phyloP scores from a whole-genome alignment of 257 asterid species.

The Solanum bukasovii region DNA sequence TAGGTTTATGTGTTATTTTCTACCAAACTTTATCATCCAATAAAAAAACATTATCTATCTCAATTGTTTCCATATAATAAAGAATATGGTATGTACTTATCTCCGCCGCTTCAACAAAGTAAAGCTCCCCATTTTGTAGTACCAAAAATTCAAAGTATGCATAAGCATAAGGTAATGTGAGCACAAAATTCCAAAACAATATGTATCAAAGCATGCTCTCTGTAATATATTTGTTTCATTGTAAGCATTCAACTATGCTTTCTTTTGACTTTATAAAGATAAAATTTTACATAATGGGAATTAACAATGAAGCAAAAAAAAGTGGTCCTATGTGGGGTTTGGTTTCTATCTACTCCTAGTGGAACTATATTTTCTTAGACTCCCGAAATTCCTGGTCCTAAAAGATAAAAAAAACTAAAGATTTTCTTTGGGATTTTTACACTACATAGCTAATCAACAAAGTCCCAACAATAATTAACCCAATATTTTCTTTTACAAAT shows the following conservation, averaged over 20 bases:
- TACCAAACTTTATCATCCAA: background rate
- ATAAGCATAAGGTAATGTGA: background rate
- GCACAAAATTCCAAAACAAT: background rate
- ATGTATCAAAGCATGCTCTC: conserved; percentile 3
- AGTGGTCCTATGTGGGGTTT: background rate
- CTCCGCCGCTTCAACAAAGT: background rate
- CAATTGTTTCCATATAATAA: background rate
- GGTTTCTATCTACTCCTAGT: background rate
- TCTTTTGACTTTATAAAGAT: background rate
- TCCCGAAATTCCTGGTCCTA: background rate
- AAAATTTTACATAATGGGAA: background rate
- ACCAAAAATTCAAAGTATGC: background rate
- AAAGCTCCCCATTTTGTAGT: background rate
- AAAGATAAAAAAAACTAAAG: background rate
- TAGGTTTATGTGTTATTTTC: background rate
- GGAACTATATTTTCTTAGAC: background rate
- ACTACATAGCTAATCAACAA: background rate
- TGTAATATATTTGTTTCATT: background rate
- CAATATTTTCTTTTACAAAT: background rate
- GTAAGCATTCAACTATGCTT: background rate
- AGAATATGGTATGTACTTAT: background rate
- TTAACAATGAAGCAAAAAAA: background rate
- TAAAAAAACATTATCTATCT: background rate
- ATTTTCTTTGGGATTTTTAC: background rate
- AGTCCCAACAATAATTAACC: background rate